A percentile compares a stretch with the other conserved stretches of the same genome.
Evolutionary conservation across 2,329 filamentous ascomycete species (phyloP).

Genomic region (Westerdykella ornata): DNA sequence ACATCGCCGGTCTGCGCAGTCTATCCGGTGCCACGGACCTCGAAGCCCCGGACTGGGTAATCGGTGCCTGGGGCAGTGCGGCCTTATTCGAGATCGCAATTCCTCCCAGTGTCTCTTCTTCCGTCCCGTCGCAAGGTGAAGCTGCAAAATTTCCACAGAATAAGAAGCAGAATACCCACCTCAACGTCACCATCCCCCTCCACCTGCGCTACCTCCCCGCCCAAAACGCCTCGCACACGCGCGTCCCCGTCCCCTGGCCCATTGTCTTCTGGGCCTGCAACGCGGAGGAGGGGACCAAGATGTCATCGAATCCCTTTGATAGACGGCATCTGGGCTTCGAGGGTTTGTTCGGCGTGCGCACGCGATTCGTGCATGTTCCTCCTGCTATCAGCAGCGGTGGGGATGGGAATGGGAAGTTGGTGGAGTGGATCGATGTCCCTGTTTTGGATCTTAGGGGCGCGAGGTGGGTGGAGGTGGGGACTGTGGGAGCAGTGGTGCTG

Average conservation of each 20-base stretch:
- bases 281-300: slow-evolving; percentile 58
- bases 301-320: slow-evolving; percentile 77
- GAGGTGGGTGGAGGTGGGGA: slow-evolving; percentile 39
- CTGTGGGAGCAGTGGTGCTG: slow-evolving; percentile 37
- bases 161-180: slow-evolving; percentile 40
- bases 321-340: slow-evolving; percentile 80
- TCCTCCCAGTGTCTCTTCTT: slow-evolving; percentile 33
- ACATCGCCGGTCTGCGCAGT: slow-evolving; percentile 61
- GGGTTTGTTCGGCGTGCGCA: slow-evolving; percentile 65
- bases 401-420: slow-evolving; percentile 12
- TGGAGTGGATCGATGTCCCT: slow-evolving; percentile 37
- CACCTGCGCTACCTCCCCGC: slow-evolving; percentile 72
- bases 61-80: slow-evolving; percentile 69
- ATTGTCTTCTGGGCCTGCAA: slow-evolving; percentile 86
- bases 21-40: slow-evolving; percentile 75
- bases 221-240: slow-evolving; percentile 25
- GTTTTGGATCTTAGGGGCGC: slow-evolving; percentile 36
- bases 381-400: slow-evolving; percentile 14
- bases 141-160: slow-evolving; percentile 6
- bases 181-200: slow-evolving; percentile 67
- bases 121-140: neutral
- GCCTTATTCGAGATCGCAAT: slow-evolving; percentile 67
- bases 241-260: slow-evolving; percentile 66
- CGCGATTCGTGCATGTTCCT: slow-evolving; percentile 70
- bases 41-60: slow-evolving; percentile 79